phyloP scores from a whole-genome alignment of 768 basidiomycete species.

The Tulasnella sp. region DNA sequence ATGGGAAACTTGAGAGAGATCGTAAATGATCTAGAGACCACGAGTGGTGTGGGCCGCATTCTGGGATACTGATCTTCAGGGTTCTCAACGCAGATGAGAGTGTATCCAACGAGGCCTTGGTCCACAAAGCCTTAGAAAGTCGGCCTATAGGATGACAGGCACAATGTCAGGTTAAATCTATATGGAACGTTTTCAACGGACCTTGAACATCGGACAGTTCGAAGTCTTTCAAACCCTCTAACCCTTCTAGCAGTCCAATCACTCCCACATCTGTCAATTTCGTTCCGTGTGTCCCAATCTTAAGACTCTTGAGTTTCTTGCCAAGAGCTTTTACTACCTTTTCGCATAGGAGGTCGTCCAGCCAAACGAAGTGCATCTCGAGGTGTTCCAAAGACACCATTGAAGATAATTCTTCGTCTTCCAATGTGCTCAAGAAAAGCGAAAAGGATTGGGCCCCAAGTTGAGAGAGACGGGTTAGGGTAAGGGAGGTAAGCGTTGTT shows the following conservation, averaged over 20 bases:
- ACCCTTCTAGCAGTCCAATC: constrained; percentile 28
- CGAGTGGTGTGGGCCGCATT: constrained; percentile 31
- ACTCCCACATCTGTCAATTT: constrained; percentile 32
- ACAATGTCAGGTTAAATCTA: neutral
- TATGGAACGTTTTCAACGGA: constrained; percentile 13
- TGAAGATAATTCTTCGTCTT: constrained; percentile 18
- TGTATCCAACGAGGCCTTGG: constrained; percentile 22
- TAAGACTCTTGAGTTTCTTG: constrained; percentile 26
- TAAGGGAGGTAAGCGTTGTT: constrained; percentile 25
- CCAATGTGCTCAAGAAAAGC: constrained; percentile 23
- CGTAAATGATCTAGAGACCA: constrained; percentile 33
- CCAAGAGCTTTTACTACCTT: constrained; percentile 27
- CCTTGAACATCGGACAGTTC: constrained; percentile 33
- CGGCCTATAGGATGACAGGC: constrained; percentile 25
- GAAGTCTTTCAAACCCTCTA: constrained; percentile 29
- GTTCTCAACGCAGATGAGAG: constrained; percentile 25
- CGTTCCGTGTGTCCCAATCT: constrained; percentile 31
- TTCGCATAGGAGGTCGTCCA: constrained; percentile 33
- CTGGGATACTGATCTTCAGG: constrained; percentile 27
- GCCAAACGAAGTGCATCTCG: constrained; percentile 32
- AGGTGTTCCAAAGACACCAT: constrained; percentile 28
- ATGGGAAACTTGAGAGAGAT: constrained; percentile 28
- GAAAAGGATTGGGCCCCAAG: constrained; percentile 28
- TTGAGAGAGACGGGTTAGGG: constrained; percentile 30
- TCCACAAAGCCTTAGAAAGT: constrained; percentile 31